A percentile compares a stretch with the other conserved stretches of the same genome.
phyloP scores from a whole-genome alignment of 2,329 filamentous ascomycete genomes.

The Microcera coccophila region DNA sequence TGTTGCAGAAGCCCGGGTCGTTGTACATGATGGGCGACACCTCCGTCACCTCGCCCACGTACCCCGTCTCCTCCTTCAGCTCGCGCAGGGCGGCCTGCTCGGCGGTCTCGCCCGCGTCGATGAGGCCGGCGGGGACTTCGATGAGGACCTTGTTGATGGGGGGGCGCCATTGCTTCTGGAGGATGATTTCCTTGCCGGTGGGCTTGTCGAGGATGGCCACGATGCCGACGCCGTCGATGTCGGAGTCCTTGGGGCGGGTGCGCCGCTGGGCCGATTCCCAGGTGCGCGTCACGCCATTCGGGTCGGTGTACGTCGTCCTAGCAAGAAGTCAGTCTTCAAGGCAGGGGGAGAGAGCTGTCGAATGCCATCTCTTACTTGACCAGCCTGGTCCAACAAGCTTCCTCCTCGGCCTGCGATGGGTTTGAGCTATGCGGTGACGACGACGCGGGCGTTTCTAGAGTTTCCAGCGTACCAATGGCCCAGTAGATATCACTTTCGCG shows the following conservation, averaged over 20 bases:
- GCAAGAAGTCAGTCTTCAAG: background rate
- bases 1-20: conserved; percentile 64
- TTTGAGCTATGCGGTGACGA: background rate
- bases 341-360: background rate
- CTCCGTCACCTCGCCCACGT: conserved; percentile 52
- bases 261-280: conserved; percentile 73
- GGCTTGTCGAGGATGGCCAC: conserved; percentile 61
- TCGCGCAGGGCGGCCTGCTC: conserved; percentile 61
- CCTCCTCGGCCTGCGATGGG: conserved; percentile 39
- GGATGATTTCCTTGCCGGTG: conserved; percentile 52
- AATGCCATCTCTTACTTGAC: conserved; percentile 44
- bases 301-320: conserved; percentile 62
- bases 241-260: conserved; percentile 57
- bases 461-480: conserved; percentile 39
- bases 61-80: conserved; percentile 64
- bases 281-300: conserved; percentile 52
- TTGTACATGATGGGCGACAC: conserved; percentile 65
- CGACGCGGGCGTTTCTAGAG: background rate
- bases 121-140: conserved; percentile 61
- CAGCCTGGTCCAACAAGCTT: conserved; percentile 59
- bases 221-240: conserved; percentile 71
- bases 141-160: conserved; percentile 57
- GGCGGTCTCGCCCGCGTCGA: conserved; percentile 59
- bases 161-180: conserved; percentile 65
- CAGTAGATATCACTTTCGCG: conserved; percentile 42